Evolutionary conservation across 2,329 filamentous ascomycete genomes (phyloP).

Genomic region (Nemania abortiva): DNA sequence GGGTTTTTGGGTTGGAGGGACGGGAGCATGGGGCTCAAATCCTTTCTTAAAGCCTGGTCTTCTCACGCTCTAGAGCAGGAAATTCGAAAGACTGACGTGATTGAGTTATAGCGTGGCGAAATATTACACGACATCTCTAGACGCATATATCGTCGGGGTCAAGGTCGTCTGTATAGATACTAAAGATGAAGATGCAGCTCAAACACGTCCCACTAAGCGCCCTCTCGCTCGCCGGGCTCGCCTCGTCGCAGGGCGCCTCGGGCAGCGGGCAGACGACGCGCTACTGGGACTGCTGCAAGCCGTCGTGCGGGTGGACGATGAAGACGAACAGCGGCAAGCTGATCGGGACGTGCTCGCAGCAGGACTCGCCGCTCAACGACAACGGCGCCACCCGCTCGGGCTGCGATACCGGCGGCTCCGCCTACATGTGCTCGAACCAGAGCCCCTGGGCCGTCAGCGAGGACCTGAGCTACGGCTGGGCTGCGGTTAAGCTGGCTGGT

Average conservation of each 20-base stretch:
- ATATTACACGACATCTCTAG: slow-evolving; percentile 1
- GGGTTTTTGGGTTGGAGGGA: neutral
- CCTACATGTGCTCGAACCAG: slow-evolving; percentile 73
- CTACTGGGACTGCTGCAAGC: slow-evolving; percentile 79
- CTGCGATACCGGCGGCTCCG: slow-evolving; percentile 66
- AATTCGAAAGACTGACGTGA: slow-evolving; percentile 10
- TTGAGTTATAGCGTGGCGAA: slow-evolving; percentile 12
- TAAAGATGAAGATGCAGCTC: slow-evolving; percentile 41
- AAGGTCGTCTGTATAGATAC: no score
- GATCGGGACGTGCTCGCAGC: slow-evolving; percentile 65
- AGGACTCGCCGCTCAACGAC: slow-evolving; percentile 66
- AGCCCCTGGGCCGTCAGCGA: slow-evolving; percentile 72
- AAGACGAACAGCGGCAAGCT: slow-evolving; percentile 66
- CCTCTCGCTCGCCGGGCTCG: slow-evolving; percentile 36
- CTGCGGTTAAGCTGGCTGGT: slow-evolving; percentile 68
- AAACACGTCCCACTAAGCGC: slow-evolving; percentile 37
- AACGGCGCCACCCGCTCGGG: slow-evolving; percentile 60
- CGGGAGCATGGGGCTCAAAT: neutral
- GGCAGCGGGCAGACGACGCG: slow-evolving; percentile 53
- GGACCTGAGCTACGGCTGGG: slow-evolving; percentile 71
- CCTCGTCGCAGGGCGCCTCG: slow-evolving; percentile 45
- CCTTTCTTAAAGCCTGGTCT: neutral
- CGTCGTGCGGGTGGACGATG: slow-evolving; percentile 71
- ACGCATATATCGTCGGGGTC: neutral
- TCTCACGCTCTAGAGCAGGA: neutral